Base-by-base conservation (phyloP, 2,329 filamentous ascomycete genomes). In the Fusarium drepaniforme region DNA sequence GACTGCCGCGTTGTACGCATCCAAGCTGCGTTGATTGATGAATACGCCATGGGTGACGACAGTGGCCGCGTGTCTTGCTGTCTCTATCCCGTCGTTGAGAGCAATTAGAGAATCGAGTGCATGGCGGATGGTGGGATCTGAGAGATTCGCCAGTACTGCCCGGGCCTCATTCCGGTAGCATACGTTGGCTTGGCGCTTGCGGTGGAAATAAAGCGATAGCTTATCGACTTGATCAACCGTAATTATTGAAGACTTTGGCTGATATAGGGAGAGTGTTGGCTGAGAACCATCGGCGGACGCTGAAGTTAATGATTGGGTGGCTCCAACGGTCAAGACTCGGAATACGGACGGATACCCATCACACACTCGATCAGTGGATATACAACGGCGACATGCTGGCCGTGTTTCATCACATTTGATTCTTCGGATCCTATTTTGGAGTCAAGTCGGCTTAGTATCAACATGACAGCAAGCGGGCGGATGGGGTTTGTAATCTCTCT, bases 401-500 rank as follows among this genome's bases (percentile, higher is more conserved):
- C 61, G 30, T 18, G 15, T 21, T 38, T 68, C 59, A 51, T 68
- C 66, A 9, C 66, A 68, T 49, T 68, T 68, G 30, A 68, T 30
- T 59, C 61, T 68, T 18, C 60, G 66, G 21, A 68, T 64, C 33
- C 66, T 66, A 18, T 40, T 59, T n/a, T 5, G 13, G 21, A 40
- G 35, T 8, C n/a, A 58, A 11, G 30, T 28, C 38, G 35, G 30
- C 13, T 61, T 16, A 61, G 58, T 23, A 25, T 44, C 25, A 33
- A 59, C 21, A 21, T 25, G 8, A 23, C 13, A 40, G 56, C 21
- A 25, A 25, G 21, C 15, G 25, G 25, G n/a, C 3, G 9, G 13
- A 15, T 16, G 11, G 30, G 11, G 30, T 12, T 16, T 12, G 7
- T 46, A 18, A 25, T 33, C n/a, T 35, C 25, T 25, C 42, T 40